A percentile compares a stretch with the other conserved stretches of the same genome.
Evolutionary conservation across 352 stramenopile genomes (phyloP).

Genomic region (Globisporangium paddicum): DNA sequence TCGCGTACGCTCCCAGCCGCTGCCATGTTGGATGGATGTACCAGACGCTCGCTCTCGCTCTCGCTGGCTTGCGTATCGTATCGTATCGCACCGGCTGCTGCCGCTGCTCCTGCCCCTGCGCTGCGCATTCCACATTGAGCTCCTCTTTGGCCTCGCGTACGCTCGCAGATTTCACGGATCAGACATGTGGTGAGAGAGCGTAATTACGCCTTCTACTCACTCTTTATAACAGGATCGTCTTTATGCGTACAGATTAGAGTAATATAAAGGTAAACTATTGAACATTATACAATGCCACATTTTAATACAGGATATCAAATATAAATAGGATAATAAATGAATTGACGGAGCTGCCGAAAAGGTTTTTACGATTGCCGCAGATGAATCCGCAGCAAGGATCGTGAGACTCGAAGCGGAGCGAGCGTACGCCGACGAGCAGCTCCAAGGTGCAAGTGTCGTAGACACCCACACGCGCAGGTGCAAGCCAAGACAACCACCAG

Average conservation of each 20-base stretch:
- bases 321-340: background rate
- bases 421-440: background rate
- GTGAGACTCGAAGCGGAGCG: background rate
- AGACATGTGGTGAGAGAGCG: background rate
- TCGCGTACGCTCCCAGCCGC: slow-evolving; percentile 2
- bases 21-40: background rate
- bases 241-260: background rate
- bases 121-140: slow-evolving; percentile 2
- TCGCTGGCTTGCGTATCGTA: slow-evolving; percentile 3
- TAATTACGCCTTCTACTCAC: slow-evolving; percentile 1
- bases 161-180: slow-evolving; percentile 8
- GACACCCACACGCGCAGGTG: no score
- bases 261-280: background rate
- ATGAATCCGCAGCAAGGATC: slow-evolving; percentile 5
- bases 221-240: background rate
- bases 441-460: no score
- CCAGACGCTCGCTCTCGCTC: no score
- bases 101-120: slow-evolving; percentile 1
- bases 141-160: slow-evolving; percentile 3
- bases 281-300: background rate
- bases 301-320: background rate
- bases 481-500: no score
- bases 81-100: slow-evolving; percentile 1
- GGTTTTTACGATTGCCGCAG: slow-evolving; percentile 13
- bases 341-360: background rate